A percentile compares a stretch with the other conserved stretches of the same genome.
These are phyloP conservation scores for Nemania abortiva DNA, from an alignment of 2,329 filamentous ascomycete genomes.

Conservation along the genomic window DNA sequence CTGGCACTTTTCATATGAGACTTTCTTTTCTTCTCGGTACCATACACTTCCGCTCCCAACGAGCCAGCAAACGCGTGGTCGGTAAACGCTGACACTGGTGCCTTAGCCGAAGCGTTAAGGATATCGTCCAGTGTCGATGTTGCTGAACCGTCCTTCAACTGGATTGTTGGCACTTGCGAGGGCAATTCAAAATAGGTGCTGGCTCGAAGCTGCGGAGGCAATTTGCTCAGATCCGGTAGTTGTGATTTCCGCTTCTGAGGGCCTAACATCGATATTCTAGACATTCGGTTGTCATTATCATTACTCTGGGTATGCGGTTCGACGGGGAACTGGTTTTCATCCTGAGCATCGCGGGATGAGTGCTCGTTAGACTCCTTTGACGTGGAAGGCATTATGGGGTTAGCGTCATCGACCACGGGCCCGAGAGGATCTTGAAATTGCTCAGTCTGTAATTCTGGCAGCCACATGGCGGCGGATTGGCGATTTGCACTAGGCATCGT, in stretches of 20 bases:
- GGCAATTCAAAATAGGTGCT: conserved; percentile 88
- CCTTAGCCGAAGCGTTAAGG: conserved; percentile 86
- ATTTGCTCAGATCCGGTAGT: conserved; percentile 59
- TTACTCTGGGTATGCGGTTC: conserved; percentile 33
- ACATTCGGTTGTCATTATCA: conserved; percentile 30
- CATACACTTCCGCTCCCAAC: conserved; percentile 81
- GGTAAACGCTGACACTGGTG: conserved; percentile 91
- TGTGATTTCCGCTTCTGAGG: conserved; percentile 56
- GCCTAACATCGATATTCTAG: conserved; percentile 51
- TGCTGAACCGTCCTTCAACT: conserved; percentile 82
- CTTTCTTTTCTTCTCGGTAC: conserved; percentile 66
- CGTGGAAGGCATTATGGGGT: conserved; percentile 5
- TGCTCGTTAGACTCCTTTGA: conserved; percentile 13
- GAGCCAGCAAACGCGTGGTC: conserved; percentile 87
- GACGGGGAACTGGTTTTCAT: conserved; percentile 21
- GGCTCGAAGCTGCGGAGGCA: conserved; percentile 90
- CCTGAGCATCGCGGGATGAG: conserved; percentile 21
- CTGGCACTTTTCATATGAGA: conserved; percentile 50
- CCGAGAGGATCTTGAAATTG: conserved; percentile 51
- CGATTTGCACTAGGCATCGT: conserved; percentile 64
- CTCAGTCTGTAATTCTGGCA: conserved; percentile 49
- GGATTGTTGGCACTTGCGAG: conserved; percentile 62
- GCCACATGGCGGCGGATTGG: conserved; percentile 49
- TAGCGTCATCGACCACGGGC: conserved; percentile 28
- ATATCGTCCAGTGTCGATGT: conserved; percentile 92